Percentiles rank a stretch among this genome's conserved stretches.
These are phyloP conservation scores for Paracorniculantispora psalliotae DNA, from an alignment of 2,329 filamentous ascomycete species.

Conservation along the genomic window DNA sequence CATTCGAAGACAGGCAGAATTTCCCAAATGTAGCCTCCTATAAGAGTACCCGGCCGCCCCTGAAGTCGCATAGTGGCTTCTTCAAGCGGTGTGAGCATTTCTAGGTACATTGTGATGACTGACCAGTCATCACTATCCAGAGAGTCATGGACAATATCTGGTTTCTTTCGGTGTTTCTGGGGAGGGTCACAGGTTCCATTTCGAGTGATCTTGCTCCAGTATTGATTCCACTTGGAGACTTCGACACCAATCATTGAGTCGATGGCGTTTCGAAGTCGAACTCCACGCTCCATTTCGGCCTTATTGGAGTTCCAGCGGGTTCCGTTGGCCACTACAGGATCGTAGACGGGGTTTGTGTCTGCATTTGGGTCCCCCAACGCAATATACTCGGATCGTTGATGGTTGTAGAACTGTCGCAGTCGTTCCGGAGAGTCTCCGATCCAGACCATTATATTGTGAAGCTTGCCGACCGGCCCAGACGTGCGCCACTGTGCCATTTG, in stretches of 20 bases:
- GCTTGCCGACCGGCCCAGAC: not conserved
- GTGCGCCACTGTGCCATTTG: not conserved
- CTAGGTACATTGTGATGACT: conserved; percentile 3
- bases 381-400: not conserved
- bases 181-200: not conserved
- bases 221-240: not conserved
- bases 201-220: not conserved
- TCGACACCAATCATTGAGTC: not conserved
- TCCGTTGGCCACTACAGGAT: not conserved
- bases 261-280: not conserved
- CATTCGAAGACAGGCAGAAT: not conserved
- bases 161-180: not conserved
- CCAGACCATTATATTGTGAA: not conserved
- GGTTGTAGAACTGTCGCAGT: not conserved
- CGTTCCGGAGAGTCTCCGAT: not conserved
- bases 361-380: not conserved
- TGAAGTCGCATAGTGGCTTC: not conserved
- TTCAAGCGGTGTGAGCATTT: not conserved
- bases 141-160: not conserved
- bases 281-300: not conserved
- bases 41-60: not conserved
- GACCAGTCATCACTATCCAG: not conserved
- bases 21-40: not conserved
- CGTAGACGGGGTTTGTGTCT: not conserved
- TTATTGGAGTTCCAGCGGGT: not conserved